Percentiles rank a stretch among this genome's conserved stretches.
These are phyloP conservation scores for Penicillium fuscoglaucum DNA, from an alignment of 2,329 filamentous ascomycete species.

Conservation along the genomic window DNA sequence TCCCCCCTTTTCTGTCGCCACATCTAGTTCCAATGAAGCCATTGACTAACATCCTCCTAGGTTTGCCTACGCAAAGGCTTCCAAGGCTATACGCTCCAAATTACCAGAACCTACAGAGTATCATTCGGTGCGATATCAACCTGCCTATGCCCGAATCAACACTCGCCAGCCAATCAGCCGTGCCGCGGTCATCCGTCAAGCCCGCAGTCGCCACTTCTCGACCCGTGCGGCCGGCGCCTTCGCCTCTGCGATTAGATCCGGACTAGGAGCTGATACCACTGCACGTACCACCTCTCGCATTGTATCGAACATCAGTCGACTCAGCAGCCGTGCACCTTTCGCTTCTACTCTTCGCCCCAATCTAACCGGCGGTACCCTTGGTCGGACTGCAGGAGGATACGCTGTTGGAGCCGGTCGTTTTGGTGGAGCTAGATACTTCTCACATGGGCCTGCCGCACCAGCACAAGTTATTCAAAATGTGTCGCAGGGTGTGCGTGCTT, in stretches of 20 bases:
- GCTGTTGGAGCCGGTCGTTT: constrained; percentile 66
- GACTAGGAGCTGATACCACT: constrained; percentile 50
- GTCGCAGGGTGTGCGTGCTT: constrained; percentile 87
- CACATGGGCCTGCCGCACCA: constrained; percentile 78
- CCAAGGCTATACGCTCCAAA: constrained; percentile 44
- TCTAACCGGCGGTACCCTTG: constrained; percentile 80
- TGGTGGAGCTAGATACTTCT: constrained; percentile 81
- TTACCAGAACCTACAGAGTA: constrained; percentile 43
- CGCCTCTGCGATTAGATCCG: constrained; percentile 49
- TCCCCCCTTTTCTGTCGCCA: constrained; percentile 8
- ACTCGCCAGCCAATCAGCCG: constrained; percentile 60
- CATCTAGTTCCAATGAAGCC: constrained; percentile 5
- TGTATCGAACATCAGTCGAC: constrained; percentile 58
- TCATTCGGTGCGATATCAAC: constrained; percentile 55
- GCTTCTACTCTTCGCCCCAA: constrained; percentile 87
- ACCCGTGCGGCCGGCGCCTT: constrained; percentile 54
- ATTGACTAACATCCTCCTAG: constrained; percentile 35
- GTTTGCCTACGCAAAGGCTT: constrained; percentile 51
- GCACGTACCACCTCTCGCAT: constrained; percentile 59
- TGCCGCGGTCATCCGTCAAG: constrained; percentile 63
- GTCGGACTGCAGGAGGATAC: constrained; percentile 88
- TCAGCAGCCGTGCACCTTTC: constrained; percentile 78
- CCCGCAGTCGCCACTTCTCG: constrained; percentile 64
- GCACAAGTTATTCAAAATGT: constrained; percentile 94
- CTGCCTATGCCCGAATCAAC: constrained; percentile 58